Evolutionary conservation across 179 eudicot genomes (phyloP).

Genomic region (Vitellaria paradoxa): DNA sequence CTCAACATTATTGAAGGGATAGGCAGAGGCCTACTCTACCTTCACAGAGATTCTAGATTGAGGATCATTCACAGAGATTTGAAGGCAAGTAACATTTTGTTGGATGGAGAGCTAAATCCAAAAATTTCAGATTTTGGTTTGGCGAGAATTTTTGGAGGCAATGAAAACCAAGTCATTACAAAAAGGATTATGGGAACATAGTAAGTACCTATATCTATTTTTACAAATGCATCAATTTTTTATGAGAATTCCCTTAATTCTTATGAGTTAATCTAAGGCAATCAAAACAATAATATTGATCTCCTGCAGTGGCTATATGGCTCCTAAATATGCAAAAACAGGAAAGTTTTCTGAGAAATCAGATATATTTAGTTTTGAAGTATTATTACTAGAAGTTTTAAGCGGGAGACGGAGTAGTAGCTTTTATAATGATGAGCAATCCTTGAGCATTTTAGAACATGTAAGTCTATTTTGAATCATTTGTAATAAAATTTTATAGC

Average conservation of each 20-base stretch:
- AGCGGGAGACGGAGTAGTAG: conserved; percentile 37
- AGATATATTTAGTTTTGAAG: conserved; percentile 48
- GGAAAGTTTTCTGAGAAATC: conserved; percentile 51
- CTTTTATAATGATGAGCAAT: conserved; percentile 20
- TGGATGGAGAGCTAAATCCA: conserved; percentile 36
- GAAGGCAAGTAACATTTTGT: conserved; percentile 37
- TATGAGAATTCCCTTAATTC: neutral
- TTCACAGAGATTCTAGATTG: conserved; percentile 47
- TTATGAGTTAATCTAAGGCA: neutral
- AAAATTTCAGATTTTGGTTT: conserved; percentile 55
- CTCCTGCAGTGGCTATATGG: conserved; percentile 45
- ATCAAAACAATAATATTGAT: neutral
- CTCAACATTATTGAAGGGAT: conserved; percentile 35
- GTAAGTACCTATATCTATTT: conserved; percentile 18
- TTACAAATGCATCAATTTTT: neutral
- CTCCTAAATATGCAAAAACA: conserved; percentile 53
- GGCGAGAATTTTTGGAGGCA: conserved; percentile 43
- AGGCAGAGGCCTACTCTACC: conserved; percentile 50
- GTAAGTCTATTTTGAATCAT: conserved; percentile 19
- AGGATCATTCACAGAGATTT: conserved; percentile 43
- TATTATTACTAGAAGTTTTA: conserved; percentile 44
- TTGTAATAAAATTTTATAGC: too few species aligned
- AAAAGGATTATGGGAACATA: conserved; percentile 45
- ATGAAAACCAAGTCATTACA: conserved; percentile 39
- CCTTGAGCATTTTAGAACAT: conserved; percentile 23